Conservation (phyloP, 2,329 filamentous ascomycete genomes). For the Aspergillus sp. region DNA sequence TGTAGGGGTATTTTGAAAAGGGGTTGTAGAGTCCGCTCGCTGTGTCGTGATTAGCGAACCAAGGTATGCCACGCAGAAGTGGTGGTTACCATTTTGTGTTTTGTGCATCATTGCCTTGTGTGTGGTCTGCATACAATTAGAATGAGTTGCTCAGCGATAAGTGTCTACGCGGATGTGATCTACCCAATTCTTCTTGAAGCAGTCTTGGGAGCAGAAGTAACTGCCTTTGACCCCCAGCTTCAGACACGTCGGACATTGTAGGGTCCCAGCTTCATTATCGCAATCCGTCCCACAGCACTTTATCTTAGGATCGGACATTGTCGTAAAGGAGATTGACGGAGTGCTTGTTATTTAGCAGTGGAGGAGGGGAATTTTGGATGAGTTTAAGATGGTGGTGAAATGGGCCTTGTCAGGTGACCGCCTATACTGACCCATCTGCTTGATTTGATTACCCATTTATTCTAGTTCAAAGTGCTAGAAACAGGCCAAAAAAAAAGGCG, state of each 20-base stretch:
- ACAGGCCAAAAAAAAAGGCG: too few species aligned
- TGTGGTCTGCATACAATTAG: conserved; percentile 5
- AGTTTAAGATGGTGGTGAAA: too few species aligned
- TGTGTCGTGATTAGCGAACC: conserved; percentile 60
- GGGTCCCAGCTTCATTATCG: conserved; percentile 71
- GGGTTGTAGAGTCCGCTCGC: conserved; percentile 80
- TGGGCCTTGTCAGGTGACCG: too few species aligned
- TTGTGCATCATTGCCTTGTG: conserved; percentile 53
- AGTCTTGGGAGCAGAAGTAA: conserved; percentile 85
- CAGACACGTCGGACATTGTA: conserved; percentile 89
- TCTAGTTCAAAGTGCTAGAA: too few species aligned
- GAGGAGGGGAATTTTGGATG: too few species aligned
- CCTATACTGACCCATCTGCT: too few species aligned
- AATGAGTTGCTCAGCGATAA: not conserved
- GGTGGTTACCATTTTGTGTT: conserved; percentile 70
- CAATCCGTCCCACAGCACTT: conserved; percentile 73
- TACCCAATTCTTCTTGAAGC: conserved; percentile 97
- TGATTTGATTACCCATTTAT: too few species aligned
- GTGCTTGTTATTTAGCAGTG: too few species aligned
- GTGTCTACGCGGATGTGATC: conserved; percentile 22
- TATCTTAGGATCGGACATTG: conserved; percentile 4
- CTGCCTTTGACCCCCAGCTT: conserved; percentile 69
- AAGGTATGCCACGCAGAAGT: conserved; percentile 45
- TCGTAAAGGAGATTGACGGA: too few species aligned
- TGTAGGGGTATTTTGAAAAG: conserved; percentile 77